These are phyloP conservation scores for Candida arabinofermentans DNA, from an alignment of 805 yeast species.

Conservation along the genomic window DNA sequence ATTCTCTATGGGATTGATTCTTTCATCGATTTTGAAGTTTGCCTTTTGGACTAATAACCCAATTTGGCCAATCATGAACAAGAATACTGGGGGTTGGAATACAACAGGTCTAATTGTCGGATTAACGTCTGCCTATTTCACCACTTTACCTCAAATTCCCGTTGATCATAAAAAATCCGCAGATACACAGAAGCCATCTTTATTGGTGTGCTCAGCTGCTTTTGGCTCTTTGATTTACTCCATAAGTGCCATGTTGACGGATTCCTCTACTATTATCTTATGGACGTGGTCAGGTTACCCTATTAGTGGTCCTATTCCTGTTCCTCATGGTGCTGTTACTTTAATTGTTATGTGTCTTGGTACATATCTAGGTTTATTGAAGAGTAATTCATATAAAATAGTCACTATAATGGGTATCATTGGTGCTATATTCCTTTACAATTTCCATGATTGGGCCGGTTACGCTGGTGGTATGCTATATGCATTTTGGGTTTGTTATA, in stretches of 20 bases:
- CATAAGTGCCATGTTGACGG: conserved; percentile 70
- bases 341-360: conserved; percentile 60
- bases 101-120: conserved; percentile 64
- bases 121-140: conserved; percentile 54
- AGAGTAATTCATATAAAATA: conserved; percentile 23
- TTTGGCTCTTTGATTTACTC: conserved; percentile 75
- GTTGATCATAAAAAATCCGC: neutral
- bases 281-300: conserved; percentile 99
- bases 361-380: conserved; percentile 39
- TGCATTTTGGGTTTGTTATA: conserved; percentile 56
- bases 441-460: conserved; percentile 64
- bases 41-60: conserved; percentile 85
- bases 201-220: conserved; percentile 56
- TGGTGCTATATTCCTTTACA: conserved; percentile 49
- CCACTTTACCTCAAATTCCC: conserved; percentile 30
- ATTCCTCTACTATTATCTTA: conserved; percentile 78
- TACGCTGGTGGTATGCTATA: conserved; percentile 67
- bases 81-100: conserved; percentile 83
- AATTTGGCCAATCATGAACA: conserved; percentile 91
- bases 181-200: conserved; percentile 30
- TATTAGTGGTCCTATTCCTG: conserved; percentile 79
- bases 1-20: conserved; percentile 65
- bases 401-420: conserved; percentile 37
- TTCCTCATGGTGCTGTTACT: conserved; percentile 74
- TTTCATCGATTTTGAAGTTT: conserved; percentile 72